Percentiles rank a stretch among this genome's conserved stretches.
Evolutionary conservation across 176 grass and related monocot genomes (phyloP).

Genomic region (Melocanna baccifera): DNA sequence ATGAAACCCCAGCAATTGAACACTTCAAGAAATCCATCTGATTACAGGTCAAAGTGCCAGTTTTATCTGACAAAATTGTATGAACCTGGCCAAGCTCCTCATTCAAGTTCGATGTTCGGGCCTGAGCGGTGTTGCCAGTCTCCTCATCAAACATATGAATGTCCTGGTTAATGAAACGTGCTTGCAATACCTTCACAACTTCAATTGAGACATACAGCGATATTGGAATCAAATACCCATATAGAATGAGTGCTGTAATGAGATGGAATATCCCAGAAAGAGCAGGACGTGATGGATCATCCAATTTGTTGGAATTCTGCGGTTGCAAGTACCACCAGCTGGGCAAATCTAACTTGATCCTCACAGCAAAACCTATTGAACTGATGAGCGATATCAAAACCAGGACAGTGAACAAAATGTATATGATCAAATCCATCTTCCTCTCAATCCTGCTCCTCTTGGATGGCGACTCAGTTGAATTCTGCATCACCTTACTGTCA

Average conservation of each 20-base stretch:
- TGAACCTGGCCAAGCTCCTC: slow-evolving; percentile 98
- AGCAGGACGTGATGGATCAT: slow-evolving; percentile 55
- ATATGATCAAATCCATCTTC: slow-evolving; percentile 97
- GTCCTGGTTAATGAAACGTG: slow-evolving; percentile 92
- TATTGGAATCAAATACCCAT: slow-evolving; percentile 96
- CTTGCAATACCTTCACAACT: slow-evolving; percentile 89
- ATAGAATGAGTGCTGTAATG: slow-evolving; percentile 95
- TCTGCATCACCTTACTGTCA: slow-evolving; percentile 99
- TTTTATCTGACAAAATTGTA: slow-evolving; percentile 91
- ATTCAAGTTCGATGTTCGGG: slow-evolving; percentile 93
- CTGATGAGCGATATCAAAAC: slow-evolving; percentile 91
- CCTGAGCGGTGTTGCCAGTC: slow-evolving; percentile 74
- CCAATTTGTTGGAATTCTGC: slow-evolving; percentile 46
- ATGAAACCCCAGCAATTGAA: slow-evolving; percentile 83
- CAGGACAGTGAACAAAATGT: slow-evolving; percentile 82
- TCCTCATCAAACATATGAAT: slow-evolving; percentile 98
- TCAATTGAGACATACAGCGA: slow-evolving; percentile 96
- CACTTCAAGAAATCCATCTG: slow-evolving; percentile 99
- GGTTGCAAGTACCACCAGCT: slow-evolving; percentile 87
- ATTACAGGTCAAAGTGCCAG: slow-evolving; percentile 94
- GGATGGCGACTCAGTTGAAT: slow-evolving; percentile 80
- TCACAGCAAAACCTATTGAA: slow-evolving; percentile 87
- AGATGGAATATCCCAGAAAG: slow-evolving; percentile 95
- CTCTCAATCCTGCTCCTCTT: slow-evolving; percentile 94
- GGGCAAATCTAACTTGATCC: slow-evolving; percentile 72